Percentiles rank a stretch among this genome's conserved stretches.
Conservation (phyloP, 1,139 yeast genomes). For the Pichia kudriavzevii region DNA sequence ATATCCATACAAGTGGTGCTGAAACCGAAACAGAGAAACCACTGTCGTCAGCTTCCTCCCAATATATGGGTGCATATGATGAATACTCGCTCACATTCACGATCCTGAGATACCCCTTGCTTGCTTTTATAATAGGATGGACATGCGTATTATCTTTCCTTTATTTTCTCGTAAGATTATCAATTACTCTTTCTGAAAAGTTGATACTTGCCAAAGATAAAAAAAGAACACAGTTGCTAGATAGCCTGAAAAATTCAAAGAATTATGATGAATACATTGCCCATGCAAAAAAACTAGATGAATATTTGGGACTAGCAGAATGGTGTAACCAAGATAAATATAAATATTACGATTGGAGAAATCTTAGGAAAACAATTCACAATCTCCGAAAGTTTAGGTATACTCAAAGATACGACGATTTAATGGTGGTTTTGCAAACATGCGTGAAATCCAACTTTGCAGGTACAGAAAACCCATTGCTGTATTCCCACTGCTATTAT, state of each 20-base stretch:
- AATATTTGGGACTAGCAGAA: constrained; percentile 47
- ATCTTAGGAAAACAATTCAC: constrained; percentile 44
- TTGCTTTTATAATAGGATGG: constrained; percentile 49
- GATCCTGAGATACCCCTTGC: constrained; percentile 59
- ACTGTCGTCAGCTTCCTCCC: constrained; percentile 4
- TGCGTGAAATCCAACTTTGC: constrained; percentile 71
- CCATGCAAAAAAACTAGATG: constrained; percentile 52
- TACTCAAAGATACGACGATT: constrained; percentile 34
- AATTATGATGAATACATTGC: constrained; percentile 56
- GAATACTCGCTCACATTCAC: constrained; percentile 45
- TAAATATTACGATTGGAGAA: constrained; percentile 61
- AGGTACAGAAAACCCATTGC: constrained; percentile 64
- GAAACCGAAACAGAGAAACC: background rate
- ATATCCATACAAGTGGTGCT: background rate
- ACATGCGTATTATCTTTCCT: constrained; percentile 39
- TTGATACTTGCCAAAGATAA: constrained; percentile 51
- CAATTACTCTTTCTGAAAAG: constrained; percentile 60
- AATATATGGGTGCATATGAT: no score
- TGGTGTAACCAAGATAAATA: constrained; percentile 62
- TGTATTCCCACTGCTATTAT: constrained; percentile 67
- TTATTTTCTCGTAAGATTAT: constrained; percentile 49
- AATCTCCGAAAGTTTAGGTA: constrained; percentile 36
- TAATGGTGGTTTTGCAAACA: constrained; percentile 53
- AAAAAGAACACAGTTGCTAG: constrained; percentile 42
- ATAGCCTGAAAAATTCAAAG: constrained; percentile 39